A percentile compares a stretch with the other conserved stretches of the same genome.
Conservation (phyloP, 1,284 basidiomycete genomes). For the Ganoderma sinense region DNA sequence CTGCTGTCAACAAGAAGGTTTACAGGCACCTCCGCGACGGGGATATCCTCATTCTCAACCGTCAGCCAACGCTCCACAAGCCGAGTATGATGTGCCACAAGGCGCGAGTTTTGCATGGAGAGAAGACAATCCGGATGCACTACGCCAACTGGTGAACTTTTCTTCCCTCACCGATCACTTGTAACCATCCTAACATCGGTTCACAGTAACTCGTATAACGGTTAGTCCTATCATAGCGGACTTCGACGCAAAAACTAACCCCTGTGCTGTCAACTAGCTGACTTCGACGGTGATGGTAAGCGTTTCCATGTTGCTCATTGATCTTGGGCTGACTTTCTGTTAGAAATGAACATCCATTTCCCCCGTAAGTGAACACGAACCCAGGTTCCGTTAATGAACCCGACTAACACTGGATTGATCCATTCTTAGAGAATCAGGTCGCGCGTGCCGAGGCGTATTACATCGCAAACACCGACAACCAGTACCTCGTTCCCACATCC, state of each 20-base stretch:
- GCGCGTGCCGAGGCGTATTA: constrained; percentile 94
- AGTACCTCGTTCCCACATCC: constrained; percentile 98
- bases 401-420: constrained; percentile 18
- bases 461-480: constrained; percentile 98
- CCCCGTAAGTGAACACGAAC: constrained; percentile 72
- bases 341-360: constrained; percentile 99
- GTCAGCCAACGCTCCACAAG: constrained; percentile 98
- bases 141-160: constrained; percentile 93
- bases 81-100: constrained; percentile 99
- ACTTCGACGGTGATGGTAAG: constrained; percentile 97
- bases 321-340: constrained; percentile 27
- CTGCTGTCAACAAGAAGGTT: constrained; percentile 95
- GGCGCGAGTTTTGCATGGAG: constrained; percentile 91
- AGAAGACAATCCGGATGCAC: constrained; percentile 99
- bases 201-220: constrained; percentile 94
- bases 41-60: constrained; percentile 96
- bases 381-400: background rate
- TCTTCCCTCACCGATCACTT: background rate
- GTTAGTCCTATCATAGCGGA: constrained; percentile 48
- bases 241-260: constrained; percentile 8
- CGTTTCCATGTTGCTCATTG: constrained; percentile 17
- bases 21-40: constrained; percentile 96
- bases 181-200: constrained; percentile 12
- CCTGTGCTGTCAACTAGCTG: constrained; percentile 61
- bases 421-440: constrained; percentile 79